phyloP scores from a whole-genome alignment of 2,329 filamentous ascomycete species.

The Bipolaris zeicola region DNA sequence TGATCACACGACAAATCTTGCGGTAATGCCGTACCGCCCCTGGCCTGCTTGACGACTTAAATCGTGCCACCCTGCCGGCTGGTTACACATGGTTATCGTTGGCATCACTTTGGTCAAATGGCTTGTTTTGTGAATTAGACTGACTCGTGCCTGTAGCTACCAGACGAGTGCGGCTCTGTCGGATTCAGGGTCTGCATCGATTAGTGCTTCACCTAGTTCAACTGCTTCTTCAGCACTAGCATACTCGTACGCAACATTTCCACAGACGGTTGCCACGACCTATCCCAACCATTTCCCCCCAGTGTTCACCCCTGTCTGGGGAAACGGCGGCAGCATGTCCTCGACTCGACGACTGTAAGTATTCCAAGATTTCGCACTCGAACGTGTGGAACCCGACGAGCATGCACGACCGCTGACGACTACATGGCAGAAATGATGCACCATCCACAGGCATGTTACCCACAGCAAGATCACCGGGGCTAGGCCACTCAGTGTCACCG shows the following conservation, averaged over 20 bases:
- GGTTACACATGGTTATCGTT: conserved; percentile 49
- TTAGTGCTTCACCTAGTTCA: conserved; percentile 59
- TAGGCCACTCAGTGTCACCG: conserved; percentile 51
- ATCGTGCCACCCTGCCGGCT: conserved; percentile 46
- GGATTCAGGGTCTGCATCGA: conserved; percentile 62
- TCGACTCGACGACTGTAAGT: conserved; percentile 55
- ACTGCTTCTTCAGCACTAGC: conserved; percentile 55
- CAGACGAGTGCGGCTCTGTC: conserved; percentile 57
- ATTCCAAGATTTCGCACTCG: conserved; percentile 41
- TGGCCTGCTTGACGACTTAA: conserved; percentile 46
- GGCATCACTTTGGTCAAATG: conserved; percentile 39
- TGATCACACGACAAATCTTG: conserved; percentile 54
- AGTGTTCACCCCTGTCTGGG: conserved; percentile 43
- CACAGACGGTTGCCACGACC: conserved; percentile 38
- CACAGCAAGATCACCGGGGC: conserved; percentile 49
- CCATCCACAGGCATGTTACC: conserved; percentile 56
- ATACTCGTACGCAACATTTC: conserved; percentile 51
- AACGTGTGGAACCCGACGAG: conserved; percentile 39
- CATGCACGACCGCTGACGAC: conserved; percentile 50
- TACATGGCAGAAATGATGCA: conserved; percentile 51
- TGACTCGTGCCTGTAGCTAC: conserved; percentile 55
- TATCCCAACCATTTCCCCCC: conserved; percentile 43
- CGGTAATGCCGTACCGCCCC: conserved; percentile 45
- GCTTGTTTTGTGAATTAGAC: conserved; percentile 39
- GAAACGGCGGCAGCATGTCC: conserved; percentile 48